Conservation (phyloP, 1,284 basidiomycete species). For the Sphaerobolus stellatus region DNA sequence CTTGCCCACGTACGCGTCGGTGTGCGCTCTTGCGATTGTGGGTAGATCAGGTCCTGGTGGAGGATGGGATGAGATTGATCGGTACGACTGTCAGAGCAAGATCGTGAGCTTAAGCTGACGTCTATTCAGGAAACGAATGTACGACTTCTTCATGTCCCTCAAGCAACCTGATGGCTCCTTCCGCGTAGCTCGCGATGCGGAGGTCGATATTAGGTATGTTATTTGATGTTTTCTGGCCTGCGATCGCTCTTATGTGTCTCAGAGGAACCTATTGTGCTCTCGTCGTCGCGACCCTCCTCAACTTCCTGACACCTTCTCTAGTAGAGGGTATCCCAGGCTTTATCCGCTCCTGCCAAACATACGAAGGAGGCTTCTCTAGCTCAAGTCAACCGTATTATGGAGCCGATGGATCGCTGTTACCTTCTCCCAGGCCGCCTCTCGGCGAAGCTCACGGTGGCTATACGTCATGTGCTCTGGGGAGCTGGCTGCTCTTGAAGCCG, state of each 20-base stretch:
- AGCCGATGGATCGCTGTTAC: constrained; percentile 15
- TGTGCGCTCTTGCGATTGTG: constrained; percentile 81
- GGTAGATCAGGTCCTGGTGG: constrained; percentile 72
- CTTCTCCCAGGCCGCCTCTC: constrained; percentile 59
- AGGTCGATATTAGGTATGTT: constrained; percentile 85
- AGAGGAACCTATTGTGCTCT: constrained; percentile 79
- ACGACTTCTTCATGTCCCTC: constrained; percentile 88
- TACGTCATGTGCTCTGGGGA: constrained; percentile 88
- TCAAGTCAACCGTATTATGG: constrained; percentile 70
- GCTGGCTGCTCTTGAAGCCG: constrained; percentile 76
- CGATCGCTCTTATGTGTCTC: constrained; percentile 31
- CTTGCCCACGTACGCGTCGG: constrained; percentile 87
- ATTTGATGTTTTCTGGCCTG: constrained; percentile 3
- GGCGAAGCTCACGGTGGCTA: constrained; percentile 99
- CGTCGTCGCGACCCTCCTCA: constrained; percentile 66
- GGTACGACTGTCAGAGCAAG: constrained; percentile 39
- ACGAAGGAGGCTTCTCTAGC: constrained; percentile 94
- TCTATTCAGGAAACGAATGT: constrained; percentile 62
- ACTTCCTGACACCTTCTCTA: constrained; percentile 88
- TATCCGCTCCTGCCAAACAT: constrained; percentile 88
- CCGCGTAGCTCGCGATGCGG: constrained; percentile 82
- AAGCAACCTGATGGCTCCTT: constrained; percentile 97
- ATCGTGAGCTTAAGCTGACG: background rate
- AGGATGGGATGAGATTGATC: constrained; percentile 82
- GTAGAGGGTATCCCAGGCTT: constrained; percentile 64